A percentile compares a stretch with the other conserved stretches of the same genome.
Conservation (phyloP, 129 eudicot genomes). For the Saussurea involucrata region DNA sequence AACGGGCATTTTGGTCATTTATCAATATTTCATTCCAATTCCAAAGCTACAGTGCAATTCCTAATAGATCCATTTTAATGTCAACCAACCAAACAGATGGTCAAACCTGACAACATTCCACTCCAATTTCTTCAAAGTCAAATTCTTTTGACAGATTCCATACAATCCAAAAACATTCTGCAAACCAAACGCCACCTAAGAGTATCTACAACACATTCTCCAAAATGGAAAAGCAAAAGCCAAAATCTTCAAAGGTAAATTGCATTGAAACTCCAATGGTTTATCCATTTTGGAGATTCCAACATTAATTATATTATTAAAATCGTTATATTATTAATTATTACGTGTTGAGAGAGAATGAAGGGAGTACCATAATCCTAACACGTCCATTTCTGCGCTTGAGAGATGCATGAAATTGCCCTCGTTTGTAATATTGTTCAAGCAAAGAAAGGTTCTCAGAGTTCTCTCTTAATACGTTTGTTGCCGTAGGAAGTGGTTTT, state of each 20-base stretch:
- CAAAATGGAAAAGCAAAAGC: background rate
- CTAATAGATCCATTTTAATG: too few relatives aligned
- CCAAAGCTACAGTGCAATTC: too few relatives aligned
- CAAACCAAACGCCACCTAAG: too few relatives aligned
- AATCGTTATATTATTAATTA: too few relatives aligned
- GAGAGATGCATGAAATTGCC: slow-evolving; percentile 58
- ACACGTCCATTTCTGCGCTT: slow-evolving; percentile 96
- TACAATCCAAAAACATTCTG: too few relatives aligned
- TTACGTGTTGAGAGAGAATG: background rate
- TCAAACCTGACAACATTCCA: too few relatives aligned
- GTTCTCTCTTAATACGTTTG: slow-evolving; percentile 40
- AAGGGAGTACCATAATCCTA: slow-evolving; percentile 57
- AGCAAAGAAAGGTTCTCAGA: slow-evolving; percentile 40
- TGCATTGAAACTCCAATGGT: background rate
- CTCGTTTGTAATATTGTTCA: slow-evolving; percentile 65
- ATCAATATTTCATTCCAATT: too few relatives aligned
- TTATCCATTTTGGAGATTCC: background rate
- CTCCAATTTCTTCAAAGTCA: too few relatives aligned
- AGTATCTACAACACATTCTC: background rate
- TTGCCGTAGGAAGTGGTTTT: slow-evolving; percentile 37
- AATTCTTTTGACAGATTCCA: too few relatives aligned
- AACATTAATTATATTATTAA: too few relatives aligned
- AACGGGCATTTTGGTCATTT: too few relatives aligned
- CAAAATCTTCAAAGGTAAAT: background rate
- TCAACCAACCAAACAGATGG: too few relatives aligned